These are phyloP conservation scores for Euphorbia corollata DNA, from an alignment of 441 rosid species.

Conservation along the genomic window DNA sequence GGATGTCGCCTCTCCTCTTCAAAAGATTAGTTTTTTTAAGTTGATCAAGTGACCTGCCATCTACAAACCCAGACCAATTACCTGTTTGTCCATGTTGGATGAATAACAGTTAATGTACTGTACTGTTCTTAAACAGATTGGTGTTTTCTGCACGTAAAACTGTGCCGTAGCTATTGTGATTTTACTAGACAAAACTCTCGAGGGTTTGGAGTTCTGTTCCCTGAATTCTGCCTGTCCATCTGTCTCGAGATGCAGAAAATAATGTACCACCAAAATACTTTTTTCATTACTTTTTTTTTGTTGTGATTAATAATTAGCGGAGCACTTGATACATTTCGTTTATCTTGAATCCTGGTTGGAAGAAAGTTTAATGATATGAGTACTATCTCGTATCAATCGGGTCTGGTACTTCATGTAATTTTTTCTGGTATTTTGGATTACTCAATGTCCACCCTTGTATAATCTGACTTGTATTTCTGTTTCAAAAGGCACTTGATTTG, in stretches of 20 bases:
- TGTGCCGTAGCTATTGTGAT: too few relatives aligned
- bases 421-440: background rate
- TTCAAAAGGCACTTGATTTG: constrained; percentile 82
- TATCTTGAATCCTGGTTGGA: background rate
- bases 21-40: background rate
- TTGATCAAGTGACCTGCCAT: background rate
- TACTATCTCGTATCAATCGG: background rate
- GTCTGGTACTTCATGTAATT: background rate
- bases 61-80: background rate
- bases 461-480: background rate
- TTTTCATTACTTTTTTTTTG: background rate
- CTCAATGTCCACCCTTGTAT: constrained; percentile 5
- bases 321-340: background rate
- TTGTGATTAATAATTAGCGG: background rate
- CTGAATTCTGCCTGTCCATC: background rate
- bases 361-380: background rate
- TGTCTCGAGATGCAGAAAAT: background rate
- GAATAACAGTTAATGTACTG: background rate
- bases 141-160: background rate
- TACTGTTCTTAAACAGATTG: background rate
- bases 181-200: too few relatives aligned
- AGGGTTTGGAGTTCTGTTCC: too few relatives aligned
- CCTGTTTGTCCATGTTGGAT: background rate
- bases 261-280: too few relatives aligned
- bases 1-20: background rate